Base-by-base conservation (phyloP, 1,139 yeast genomes). In the Casaregolazyma lundiana region DNA sequence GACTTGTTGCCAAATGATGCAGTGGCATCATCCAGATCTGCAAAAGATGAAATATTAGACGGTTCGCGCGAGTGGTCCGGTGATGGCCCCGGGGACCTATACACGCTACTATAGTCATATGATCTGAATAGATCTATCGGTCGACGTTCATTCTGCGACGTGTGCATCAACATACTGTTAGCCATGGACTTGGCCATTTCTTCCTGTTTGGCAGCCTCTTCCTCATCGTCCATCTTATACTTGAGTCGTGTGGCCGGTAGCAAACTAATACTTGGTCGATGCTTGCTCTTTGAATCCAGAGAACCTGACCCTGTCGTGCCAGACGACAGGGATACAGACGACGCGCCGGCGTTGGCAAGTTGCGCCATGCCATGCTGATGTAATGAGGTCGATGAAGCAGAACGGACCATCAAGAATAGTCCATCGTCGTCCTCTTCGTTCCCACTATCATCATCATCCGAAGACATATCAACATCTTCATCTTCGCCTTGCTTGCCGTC, bases 81-180 rank as follows among this genome's bases (percentile, higher is more conserved):
- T 18, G 60, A 54, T 3, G 53, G 53, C 4, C 53, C 51, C 2
- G 64, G 64, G 6, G 61, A 55, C 41, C 56, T 58, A 61, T 84
- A 87, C 17, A 88, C 96, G 1, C 92, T 77, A 61, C 86, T 87
- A 65, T 88, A 88, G 66, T 89, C 96, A 63, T 89, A 89, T 62
- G 82, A 81, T 29, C 54, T 40, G 68, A 86, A 84, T 5, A 35
- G 22, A 13, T 39, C 45, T 11, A 32, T 35, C 61, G 81, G 82
- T 42, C 95, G 92, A 57, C 80, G 78, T 32, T 84, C 82, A 63
- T 84, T 84, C 65, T 85, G 95, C 3, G 90, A 81, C 18, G 40
- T 26, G 8, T 35, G 34, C 30, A 26, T 35, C 40, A 42, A 18
- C 52, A 82, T 73, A 36, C 90, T 85, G 57, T 57, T 55, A 4